These are phyloP conservation scores for Durusdinium trenchii DNA, from an alignment of 73 alveolate species.

Conservation along the genomic window DNA sequence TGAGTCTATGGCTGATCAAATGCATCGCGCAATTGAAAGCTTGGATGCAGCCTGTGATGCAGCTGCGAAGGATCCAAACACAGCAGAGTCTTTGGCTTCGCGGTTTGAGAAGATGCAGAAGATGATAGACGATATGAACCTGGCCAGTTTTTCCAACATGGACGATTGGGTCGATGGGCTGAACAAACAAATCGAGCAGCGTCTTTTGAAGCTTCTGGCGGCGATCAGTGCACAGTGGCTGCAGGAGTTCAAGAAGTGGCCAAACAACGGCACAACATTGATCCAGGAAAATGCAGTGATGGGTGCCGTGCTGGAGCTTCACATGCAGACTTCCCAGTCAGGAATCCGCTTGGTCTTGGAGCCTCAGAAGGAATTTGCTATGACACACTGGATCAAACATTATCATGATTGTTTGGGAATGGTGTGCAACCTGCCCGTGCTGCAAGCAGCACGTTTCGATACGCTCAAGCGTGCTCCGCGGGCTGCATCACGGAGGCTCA, in stretches of 20 bases:
- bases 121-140: slow-evolving; percentile 97
- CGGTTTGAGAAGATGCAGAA: slow-evolving; percentile 97
- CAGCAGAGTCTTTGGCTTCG: slow-evolving; percentile 2
- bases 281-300: slow-evolving; percentile 78
- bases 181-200: slow-evolving; percentile 97
- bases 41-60: slow-evolving; percentile 21
- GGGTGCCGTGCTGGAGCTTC: slow-evolving; percentile 72
- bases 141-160: slow-evolving; percentile 98
- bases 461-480: slow-evolving; percentile 50
- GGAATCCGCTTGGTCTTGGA: slow-evolving; percentile 97
- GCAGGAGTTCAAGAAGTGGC: slow-evolving; percentile 92
- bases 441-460: slow-evolving; percentile 92
- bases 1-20: slow-evolving; percentile 82
- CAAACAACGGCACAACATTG: slow-evolving; percentile 53
- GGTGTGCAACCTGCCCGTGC: slow-evolving; percentile 77
- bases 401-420: slow-evolving; percentile 97
- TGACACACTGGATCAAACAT: slow-evolving; percentile 99
- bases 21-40: slow-evolving; percentile 75
- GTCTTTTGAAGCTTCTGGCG: slow-evolving; percentile 87
- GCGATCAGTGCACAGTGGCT: slow-evolving; percentile 68
- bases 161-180: slow-evolving; percentile 98
- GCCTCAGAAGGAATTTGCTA: slow-evolving; percentile 99
- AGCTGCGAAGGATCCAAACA: slow-evolving; percentile 24
- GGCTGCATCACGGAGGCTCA: not conserved
- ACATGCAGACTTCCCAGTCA: slow-evolving; percentile 91